Percentiles rank a stretch among this genome's conserved stretches.
Evolutionary conservation across 768 basidiomycete genomes (phyloP).

Genomic region (Trametes villosa): DNA sequence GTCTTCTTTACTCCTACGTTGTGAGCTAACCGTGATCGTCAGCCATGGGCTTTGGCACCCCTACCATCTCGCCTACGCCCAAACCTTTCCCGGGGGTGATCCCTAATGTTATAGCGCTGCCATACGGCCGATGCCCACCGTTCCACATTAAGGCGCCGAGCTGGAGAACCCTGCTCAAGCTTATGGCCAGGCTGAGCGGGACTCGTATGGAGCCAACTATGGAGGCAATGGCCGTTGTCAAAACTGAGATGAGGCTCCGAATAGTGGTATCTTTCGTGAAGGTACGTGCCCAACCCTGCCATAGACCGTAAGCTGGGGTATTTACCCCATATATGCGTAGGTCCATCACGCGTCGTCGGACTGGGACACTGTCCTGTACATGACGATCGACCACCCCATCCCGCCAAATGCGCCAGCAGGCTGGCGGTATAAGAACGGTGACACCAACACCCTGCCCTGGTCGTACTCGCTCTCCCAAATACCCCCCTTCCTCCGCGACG

Average conservation of each 20-base stretch:
- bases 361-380: slow-evolving; percentile 79
- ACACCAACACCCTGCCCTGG: slow-evolving; percentile 71
- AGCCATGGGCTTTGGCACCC: slow-evolving; percentile 73
- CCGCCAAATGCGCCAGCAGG: slow-evolving; percentile 50
- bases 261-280: slow-evolving; percentile 81
- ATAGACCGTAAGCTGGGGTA: background rate
- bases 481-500: slow-evolving; percentile 66
- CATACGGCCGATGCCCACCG: slow-evolving; percentile 67
- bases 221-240: slow-evolving; percentile 63
- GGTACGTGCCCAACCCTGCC: slow-evolving; percentile 43
- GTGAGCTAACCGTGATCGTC: background rate
- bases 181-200: slow-evolving; percentile 74
- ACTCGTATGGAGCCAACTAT: slow-evolving; percentile 73
- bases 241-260: slow-evolving; percentile 62
- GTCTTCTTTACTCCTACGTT: background rate
- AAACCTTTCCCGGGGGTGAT: slow-evolving; percentile 55
- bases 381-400: slow-evolving; percentile 72
- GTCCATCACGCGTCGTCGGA: slow-evolving; percentile 59
- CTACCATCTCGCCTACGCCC: slow-evolving; percentile 54
- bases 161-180: slow-evolving; percentile 74
- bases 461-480: slow-evolving; percentile 66
- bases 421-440: slow-evolving; percentile 55
- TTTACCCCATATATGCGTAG: slow-evolving; percentile 41
- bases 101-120: slow-evolving; percentile 76
- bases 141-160: slow-evolving; percentile 74